These are phyloP conservation scores for Wickerhamomyces sp. DNA, from an alignment of 1,139 yeast species.

Conservation along the genomic window DNA sequence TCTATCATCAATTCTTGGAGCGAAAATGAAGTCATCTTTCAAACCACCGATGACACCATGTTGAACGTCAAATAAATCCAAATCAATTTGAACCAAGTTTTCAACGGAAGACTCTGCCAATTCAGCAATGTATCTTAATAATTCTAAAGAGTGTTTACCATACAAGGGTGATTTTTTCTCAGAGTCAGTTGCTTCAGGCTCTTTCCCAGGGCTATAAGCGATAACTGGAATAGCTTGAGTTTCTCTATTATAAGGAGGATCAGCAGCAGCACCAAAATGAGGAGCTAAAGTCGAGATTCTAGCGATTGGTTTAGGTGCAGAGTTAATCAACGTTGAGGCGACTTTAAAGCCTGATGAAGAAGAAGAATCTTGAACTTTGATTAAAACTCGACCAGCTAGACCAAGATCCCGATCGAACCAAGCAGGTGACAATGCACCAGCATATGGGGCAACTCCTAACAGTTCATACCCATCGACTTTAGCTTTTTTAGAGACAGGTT, in stretches of 20 bases:
- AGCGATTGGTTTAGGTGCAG: conserved; percentile 61
- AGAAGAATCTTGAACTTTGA: conserved; percentile 27
- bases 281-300: conserved; percentile 64
- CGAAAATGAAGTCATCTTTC: conserved; percentile 54
- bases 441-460: conserved; percentile 64
- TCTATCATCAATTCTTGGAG: conserved; percentile 66
- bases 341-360: conserved; percentile 29
- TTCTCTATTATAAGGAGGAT: conserved; percentile 53
- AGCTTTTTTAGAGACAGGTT: conserved; percentile 48
- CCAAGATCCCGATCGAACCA: conserved; percentile 73
- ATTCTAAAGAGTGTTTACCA: conserved; percentile 52
- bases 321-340: conserved; percentile 43
- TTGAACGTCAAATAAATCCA: conserved; percentile 63
- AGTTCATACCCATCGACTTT: conserved; percentile 55
- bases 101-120: conserved; percentile 44
- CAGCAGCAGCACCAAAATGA: conserved; percentile 52
- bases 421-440: conserved; percentile 48
- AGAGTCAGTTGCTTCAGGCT: conserved; percentile 45
- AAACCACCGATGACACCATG: conserved; percentile 59
- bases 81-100: conserved; percentile 52
- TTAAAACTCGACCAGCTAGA: conserved; percentile 56
- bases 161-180: conserved; percentile 59
- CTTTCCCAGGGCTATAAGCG: conserved; percentile 39
- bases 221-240: conserved; percentile 61
- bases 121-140: conserved; percentile 53